These are phyloP conservation scores for Hypoxylon cercidicola DNA, from an alignment of 495 filamentous ascomycete genomes.

Conservation along the genomic window DNA sequence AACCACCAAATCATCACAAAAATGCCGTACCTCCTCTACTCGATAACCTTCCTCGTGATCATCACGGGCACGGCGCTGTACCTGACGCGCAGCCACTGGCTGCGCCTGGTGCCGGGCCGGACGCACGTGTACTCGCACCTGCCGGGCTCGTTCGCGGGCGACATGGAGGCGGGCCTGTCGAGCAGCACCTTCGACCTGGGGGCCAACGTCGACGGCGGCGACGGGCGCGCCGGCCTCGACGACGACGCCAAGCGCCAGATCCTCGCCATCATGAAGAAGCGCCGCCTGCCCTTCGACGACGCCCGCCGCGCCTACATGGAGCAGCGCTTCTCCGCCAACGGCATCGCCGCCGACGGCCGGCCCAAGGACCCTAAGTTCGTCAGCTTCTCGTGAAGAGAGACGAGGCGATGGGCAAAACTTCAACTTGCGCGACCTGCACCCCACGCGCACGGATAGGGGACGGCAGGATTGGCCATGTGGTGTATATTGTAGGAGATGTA, in stretches of 20 bases:
- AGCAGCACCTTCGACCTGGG: conserved; percentile 82
- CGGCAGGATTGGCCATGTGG: too few species aligned
- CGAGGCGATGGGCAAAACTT: background rate
- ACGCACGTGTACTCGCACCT: conserved; percentile 76
- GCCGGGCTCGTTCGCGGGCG: conserved; percentile 76
- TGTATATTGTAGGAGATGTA: background rate
- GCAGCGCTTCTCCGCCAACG: conserved; percentile 82
- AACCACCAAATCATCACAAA: conserved; percentile 21
- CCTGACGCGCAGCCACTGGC: conserved; percentile 81
- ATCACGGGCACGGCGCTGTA: conserved; percentile 72
- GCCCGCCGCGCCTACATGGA: conserved; percentile 86
- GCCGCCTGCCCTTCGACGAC: conserved; percentile 86
- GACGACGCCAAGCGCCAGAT: conserved; percentile 80
- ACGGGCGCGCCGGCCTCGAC: conserved; percentile 83
- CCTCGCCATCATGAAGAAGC: conserved; percentile 83
- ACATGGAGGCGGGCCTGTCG: conserved; percentile 86
- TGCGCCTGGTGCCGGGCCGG: conserved; percentile 68
- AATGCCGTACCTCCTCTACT: conserved; percentile 85
- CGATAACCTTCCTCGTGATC: conserved; percentile 70
- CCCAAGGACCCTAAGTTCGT: conserved; percentile 96
- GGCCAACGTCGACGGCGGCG: conserved; percentile 79
- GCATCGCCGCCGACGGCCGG: conserved; percentile 86
- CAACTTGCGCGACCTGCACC: too few species aligned
- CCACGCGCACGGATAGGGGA: too few species aligned
- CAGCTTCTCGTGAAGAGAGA: conserved; percentile 75